Percentiles rank a stretch among this genome's conserved stretches.
Evolutionary conservation across 2,329 filamentous ascomycete genomes (phyloP).

Genomic region (Aspergillus japonicus): DNA sequence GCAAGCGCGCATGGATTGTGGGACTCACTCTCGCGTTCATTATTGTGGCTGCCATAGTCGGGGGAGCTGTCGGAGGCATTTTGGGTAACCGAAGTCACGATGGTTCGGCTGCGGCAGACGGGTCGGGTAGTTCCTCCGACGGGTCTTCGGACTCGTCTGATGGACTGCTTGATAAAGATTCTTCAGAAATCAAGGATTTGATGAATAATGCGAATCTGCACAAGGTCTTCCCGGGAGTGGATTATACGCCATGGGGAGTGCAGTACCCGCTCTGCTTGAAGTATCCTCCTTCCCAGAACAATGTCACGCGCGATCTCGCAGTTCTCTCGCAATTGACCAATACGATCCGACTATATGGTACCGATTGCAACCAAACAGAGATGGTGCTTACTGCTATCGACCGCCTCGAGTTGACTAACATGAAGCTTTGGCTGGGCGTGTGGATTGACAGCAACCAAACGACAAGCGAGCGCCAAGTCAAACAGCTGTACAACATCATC

Average conservation of each 20-base stretch:
- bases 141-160: conserved; percentile 61
- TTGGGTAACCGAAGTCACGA: conserved; percentile 56
- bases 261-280: conserved; percentile 82
- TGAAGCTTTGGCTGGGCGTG: conserved; percentile 93
- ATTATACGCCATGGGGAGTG: conserved; percentile 88
- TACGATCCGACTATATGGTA: conserved; percentile 84
- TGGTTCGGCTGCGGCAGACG: conserved; percentile 19
- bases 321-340: conserved; percentile 89
- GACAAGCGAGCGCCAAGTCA: conserved; percentile 78
- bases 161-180: conserved; percentile 68
- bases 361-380: conserved; percentile 95
- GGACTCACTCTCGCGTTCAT: conserved; percentile 66
- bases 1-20: conserved; percentile 68
- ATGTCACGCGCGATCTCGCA: conserved; percentile 86
- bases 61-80: conserved; percentile 71
- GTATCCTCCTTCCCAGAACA: conserved; percentile 84
- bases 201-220: conserved; percentile 79
- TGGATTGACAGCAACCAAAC: conserved; percentile 84
- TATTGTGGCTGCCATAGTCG: conserved; percentile 67
- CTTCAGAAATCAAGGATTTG: conserved; percentile 73
- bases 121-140: conserved; percentile 36
- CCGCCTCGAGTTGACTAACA: conserved; percentile 65
- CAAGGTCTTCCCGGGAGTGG: conserved; percentile 92
- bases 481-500: conserved; percentile 80
- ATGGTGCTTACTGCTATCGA: conserved; percentile 85